These are phyloP conservation scores for Mucor circinelloides DNA, from an alignment of 371 early-diverging fungal genomes.

Conservation along the genomic window DNA sequence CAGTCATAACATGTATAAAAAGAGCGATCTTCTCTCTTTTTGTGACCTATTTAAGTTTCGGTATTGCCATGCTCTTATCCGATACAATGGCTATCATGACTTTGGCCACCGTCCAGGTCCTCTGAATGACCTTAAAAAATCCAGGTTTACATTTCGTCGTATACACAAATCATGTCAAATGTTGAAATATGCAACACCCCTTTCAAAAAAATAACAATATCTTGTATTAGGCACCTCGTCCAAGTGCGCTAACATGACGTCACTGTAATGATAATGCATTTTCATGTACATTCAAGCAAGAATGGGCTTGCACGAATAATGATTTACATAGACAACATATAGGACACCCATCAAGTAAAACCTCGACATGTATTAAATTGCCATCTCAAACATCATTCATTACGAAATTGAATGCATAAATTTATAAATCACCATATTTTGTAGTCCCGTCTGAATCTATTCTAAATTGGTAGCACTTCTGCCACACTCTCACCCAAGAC, in stretches of 20 bases:
- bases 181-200: neutral
- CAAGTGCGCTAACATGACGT: neutral
- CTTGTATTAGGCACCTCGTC: neutral
- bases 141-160: neutral
- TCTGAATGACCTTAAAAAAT: neutral
- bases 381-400: neutral
- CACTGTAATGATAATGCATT: neutral
- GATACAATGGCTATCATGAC: neutral
- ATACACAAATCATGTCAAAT: conserved; percentile 1
- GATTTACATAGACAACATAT: neutral
- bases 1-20: conserved; percentile 7
- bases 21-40: conserved; percentile 11
- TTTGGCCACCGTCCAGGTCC: neutral
- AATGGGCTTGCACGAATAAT: neutral
- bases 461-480: neutral
- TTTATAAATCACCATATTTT: neutral
- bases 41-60: conserved; percentile 33
- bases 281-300: neutral
- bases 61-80: conserved; percentile 16
- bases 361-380: neutral
- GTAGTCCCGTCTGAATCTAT: conserved; percentile 2
- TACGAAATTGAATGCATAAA: neutral
- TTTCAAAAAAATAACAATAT: neutral
- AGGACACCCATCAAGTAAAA: neutral
- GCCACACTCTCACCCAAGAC: neutral